These are phyloP conservation scores for Marasmius sp. DNA, from an alignment of 1,284 basidiomycete species.

Conservation along the genomic window DNA sequence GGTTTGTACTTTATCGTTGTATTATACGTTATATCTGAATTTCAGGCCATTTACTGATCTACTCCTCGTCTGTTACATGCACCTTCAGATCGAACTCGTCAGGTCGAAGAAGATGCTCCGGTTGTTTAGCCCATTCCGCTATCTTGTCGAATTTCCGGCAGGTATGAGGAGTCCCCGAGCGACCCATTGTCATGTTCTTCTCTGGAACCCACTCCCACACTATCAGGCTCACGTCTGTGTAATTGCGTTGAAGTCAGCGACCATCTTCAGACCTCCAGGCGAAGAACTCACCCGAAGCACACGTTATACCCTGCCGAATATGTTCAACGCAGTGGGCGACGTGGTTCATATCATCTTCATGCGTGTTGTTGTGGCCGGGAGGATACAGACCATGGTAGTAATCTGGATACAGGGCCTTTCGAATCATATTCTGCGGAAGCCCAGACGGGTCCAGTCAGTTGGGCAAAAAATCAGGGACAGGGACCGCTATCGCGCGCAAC, in stretches of 20 bases:
- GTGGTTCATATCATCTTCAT: constrained; percentile 15
- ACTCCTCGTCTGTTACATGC: too few species aligned
- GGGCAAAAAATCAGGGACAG: neutral
- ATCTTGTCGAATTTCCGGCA: constrained; percentile 18
- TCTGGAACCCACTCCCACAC: neutral
- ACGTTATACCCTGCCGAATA: constrained; percentile 30
- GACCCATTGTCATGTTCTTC: neutral
- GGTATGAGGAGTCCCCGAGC: constrained; percentile 10
- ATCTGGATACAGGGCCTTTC: constrained; percentile 24
- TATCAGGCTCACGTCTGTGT: neutral
- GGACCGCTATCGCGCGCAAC: constrained; percentile 14
- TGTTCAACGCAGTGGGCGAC: constrained; percentile 27
- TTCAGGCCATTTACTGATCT: too few species aligned
- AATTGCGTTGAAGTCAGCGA: neutral
- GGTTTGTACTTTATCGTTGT: too few species aligned
- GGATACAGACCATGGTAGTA: constrained; percentile 16
- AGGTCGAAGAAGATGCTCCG: neutral
- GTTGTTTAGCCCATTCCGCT: constrained; percentile 16
- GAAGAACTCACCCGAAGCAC: constrained; percentile 19
- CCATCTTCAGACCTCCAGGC: constrained; percentile 1
- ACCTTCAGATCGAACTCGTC: neutral
- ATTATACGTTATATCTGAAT: too few species aligned
- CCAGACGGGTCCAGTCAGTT: neutral
- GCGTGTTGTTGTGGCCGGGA: neutral
- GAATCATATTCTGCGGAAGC: constrained; percentile 24